Evolutionary conservation across 1,284 basidiomycete genomes (phyloP).

Genomic region (Cryptococcus sp.): DNA sequence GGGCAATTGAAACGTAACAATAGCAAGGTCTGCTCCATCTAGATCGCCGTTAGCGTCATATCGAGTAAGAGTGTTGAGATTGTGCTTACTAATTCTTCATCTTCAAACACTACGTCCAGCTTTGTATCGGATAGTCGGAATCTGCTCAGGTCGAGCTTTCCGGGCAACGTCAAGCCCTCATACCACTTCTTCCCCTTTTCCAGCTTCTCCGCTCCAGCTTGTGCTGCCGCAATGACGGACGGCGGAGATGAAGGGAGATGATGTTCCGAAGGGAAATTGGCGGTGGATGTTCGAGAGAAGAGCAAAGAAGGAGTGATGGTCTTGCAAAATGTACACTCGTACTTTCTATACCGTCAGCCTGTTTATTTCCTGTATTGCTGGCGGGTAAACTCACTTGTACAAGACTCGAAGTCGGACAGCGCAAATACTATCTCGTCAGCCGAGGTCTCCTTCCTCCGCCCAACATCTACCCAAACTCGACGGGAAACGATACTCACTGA

Average conservation of each 20-base stretch:
- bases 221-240: slow-evolving; percentile 28
- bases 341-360: slow-evolving; percentile 50
- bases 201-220: slow-evolving; percentile 26
- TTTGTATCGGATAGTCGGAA: slow-evolving; percentile 66
- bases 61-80: neutral
- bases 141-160: slow-evolving; percentile 34
- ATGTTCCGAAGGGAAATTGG: slow-evolving; percentile 59
- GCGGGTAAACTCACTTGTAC: slow-evolving; percentile 60
- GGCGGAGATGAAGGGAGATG: slow-evolving; percentile 51
- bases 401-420: slow-evolving; percentile 82
- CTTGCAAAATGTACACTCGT: slow-evolving; percentile 96
- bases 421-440: slow-evolving; percentile 56
- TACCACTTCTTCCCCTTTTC: slow-evolving; percentile 37
- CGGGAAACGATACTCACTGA: slow-evolving; percentile 35
- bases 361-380: no score
- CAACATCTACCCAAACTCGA: neutral
- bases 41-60: neutral
- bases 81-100: slow-evolving; percentile 62
- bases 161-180: slow-evolving; percentile 34
- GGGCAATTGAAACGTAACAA: slow-evolving; percentile 85
- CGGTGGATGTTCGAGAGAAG: slow-evolving; percentile 68
- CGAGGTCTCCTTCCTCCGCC: neutral
- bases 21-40: slow-evolving; percentile 88
- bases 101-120: slow-evolving; percentile 80
- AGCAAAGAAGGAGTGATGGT: slow-evolving; percentile 72